Evolutionary conservation across 306 rosid genomes (phyloP), one percentile per base, ranked within the genome.

Genomic region (Crotalaria pallida): DNA sequence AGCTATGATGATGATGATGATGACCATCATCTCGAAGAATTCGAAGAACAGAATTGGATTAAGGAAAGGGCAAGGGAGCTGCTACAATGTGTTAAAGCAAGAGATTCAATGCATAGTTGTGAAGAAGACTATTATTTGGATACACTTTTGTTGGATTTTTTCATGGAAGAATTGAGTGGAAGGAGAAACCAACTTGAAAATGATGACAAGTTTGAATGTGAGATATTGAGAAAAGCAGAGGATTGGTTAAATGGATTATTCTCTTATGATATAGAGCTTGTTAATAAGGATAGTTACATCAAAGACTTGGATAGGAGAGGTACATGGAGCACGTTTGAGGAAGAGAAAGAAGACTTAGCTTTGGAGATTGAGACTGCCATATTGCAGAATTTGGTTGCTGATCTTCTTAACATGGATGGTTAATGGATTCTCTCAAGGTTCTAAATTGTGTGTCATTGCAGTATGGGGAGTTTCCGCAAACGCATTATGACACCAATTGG

Each of bases 291-390:
- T 58, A 80, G 45, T 47, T 81, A 22, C 72, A 51, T 88, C 51
- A 83, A 82, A 26, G 89, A 86, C 3, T 84, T 91, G 90, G 81
- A 88, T 36, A 80, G 33, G 44, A 74, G 75, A 24, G 72, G 59
- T 43, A 44, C 45, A 29, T 86, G 97, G 97, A 72, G 60, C 31
- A 73, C 60, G 51, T 76, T 81, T 75, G 77, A 75, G 18, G 79
- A 80, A 62, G 97, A 84, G 69, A 60, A 73, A 80, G 75, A 84
- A 51, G 89, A 88, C 19, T 53, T 86, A 45, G 89, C 72, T 22
- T 45, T 81, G 61, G 76, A 84, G 70, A 80, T 91, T 67, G 96
- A 80, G 72, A 45, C 41, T 18, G 81, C 40, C 52, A 51, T 88
- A 68, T 63, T 84, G 41, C 79, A 55, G 15, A 36, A 19, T 67